Percentiles rank a stretch among this genome's conserved stretches.
Evolutionary conservation across 495 filamentous ascomycete genomes (phyloP).

Genomic region (Rostrohypoxylon terebratum): DNA sequence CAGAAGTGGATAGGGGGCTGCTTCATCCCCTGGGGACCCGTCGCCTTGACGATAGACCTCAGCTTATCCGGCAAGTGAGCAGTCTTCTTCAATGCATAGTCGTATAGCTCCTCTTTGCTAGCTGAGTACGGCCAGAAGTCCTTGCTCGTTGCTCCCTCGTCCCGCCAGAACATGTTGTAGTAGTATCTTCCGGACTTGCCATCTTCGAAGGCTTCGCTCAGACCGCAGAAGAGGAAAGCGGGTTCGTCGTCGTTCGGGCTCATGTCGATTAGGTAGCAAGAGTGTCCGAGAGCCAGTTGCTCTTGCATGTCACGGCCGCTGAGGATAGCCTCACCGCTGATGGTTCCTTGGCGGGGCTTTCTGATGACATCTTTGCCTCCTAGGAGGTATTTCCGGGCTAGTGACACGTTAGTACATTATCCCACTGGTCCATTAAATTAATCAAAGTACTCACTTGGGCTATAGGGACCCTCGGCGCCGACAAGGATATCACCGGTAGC

Average conservation of each 20-base stretch:
- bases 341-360: constrained; percentile 37
- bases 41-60: constrained; percentile 41
- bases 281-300: constrained; percentile 46
- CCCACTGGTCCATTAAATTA: neutral
- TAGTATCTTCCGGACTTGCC: constrained; percentile 44
- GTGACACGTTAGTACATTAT: neutral
- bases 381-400: constrained; percentile 54
- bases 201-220: constrained; percentile 40
- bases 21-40: constrained; percentile 36
- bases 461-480: constrained; percentile 63
- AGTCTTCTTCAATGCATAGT: constrained; percentile 41
- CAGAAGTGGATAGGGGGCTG: constrained; percentile 30
- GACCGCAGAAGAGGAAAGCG: constrained; percentile 39
- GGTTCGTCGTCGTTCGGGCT: constrained; percentile 35
- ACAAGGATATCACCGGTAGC: constrained; percentile 60
- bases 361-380: constrained; percentile 32
- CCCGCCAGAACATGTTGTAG: constrained; percentile 44
- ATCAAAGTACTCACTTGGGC: constrained; percentile 38
- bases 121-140: constrained; percentile 42
- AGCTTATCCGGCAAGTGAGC: constrained; percentile 36
- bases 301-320: constrained; percentile 42
- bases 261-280: constrained; percentile 35
- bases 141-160: constrained; percentile 36
- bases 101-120: constrained; percentile 39
- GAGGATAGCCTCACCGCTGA: constrained; percentile 44